These are phyloP conservation scores for Magnolia changhungtana DNA, from an alignment of 164 flowering plant genomes.

Conservation along the genomic window DNA sequence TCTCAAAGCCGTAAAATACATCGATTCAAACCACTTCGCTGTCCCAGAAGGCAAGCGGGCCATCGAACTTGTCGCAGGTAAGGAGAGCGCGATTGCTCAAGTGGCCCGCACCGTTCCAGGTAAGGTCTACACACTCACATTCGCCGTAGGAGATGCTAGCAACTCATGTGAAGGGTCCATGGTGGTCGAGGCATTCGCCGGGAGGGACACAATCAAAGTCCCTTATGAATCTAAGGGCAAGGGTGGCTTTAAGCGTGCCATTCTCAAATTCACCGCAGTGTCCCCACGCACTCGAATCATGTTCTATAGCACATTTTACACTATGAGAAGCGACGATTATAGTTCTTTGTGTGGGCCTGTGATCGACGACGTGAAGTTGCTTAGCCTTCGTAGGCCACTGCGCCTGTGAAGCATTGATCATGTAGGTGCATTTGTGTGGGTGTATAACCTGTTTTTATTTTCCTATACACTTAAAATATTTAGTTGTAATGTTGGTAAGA, in stretches of 20 bases:
- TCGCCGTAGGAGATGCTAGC: slow-evolving; percentile 68
- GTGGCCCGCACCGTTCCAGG: slow-evolving; percentile 45
- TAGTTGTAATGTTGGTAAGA: too few species aligned
- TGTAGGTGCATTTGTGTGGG: background rate
- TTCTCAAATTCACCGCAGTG: slow-evolving; percentile 51
- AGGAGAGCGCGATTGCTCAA: slow-evolving; percentile 76
- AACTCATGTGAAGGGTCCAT: slow-evolving; percentile 64
- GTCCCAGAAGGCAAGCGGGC: slow-evolving; percentile 72
- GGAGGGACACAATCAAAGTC: slow-evolving; percentile 38
- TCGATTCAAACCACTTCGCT: slow-evolving; percentile 56
- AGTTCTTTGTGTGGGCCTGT: slow-evolving; percentile 84
- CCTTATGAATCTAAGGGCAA: slow-evolving; percentile 60
- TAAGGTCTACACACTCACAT: slow-evolving; percentile 48
- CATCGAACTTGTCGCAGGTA: slow-evolving; percentile 74
- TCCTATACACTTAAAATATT: background rate
- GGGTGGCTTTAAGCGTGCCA: slow-evolving; percentile 64
- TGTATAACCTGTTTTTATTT: background rate
- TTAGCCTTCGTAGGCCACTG: slow-evolving; percentile 34
- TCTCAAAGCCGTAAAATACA: slow-evolving; percentile 78
- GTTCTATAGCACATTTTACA: slow-evolving; percentile 57
- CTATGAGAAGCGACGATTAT: slow-evolving; percentile 47
- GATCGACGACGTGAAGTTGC: slow-evolving; percentile 59
- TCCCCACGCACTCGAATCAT: slow-evolving; percentile 41
- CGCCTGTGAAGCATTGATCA: background rate
- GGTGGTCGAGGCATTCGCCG: slow-evolving; percentile 70